Evolutionary conservation across 306 rosid genomes (phyloP), one percentile per base, ranked within the genome.

Genomic region (Albizia julibrissin): DNA sequence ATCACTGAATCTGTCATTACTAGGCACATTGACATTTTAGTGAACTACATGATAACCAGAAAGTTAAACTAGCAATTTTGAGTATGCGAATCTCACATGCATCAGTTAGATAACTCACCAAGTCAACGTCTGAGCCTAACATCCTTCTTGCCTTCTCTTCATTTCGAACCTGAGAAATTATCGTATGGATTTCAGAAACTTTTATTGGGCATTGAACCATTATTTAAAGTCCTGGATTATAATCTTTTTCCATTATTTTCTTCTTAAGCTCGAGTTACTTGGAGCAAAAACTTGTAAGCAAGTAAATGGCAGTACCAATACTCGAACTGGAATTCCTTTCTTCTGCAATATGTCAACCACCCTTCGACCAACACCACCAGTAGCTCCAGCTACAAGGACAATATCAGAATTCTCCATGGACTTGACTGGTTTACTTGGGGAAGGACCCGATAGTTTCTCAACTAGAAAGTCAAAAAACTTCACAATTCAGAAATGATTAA

Each of bases 311-410:
- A 71, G 83, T 93, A 95, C 99, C 98, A 95, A 83, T 71, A 75
- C 92, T 85, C 95, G 92, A 31, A 95, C 97, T 3, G 93, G 95
- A 81, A 93, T 71, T 77, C 98, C 95, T 83, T 91, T 89, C 90
- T 88, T 89, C 88, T 85, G 85, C 37, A 95, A 84, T 74, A 87
- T 76, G 67, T 90, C 93, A 34, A 95, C 97, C 69, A 90, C 99
- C 84, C 99, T 89, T 88, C 93, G 87, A 76, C 99, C 99, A 26
- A 95, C 99, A 22, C 99, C 99, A 50, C 99, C 99, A 31, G 99
- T 95, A 46, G 92, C 99, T 83, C 99, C 99, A 81, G 98, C 93
- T 3, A 95, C 99, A 13, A 95, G 91, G 62, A 91, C 92, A 84
- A 88, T 83, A 72, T 91, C 95, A 49, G 92, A 90, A 86, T 91